A percentile compares a stretch with the other conserved stretches of the same genome.
phyloP scores from a whole-genome alignment of 495 filamentous ascomycete species.

The Cercophora scortea region DNA sequence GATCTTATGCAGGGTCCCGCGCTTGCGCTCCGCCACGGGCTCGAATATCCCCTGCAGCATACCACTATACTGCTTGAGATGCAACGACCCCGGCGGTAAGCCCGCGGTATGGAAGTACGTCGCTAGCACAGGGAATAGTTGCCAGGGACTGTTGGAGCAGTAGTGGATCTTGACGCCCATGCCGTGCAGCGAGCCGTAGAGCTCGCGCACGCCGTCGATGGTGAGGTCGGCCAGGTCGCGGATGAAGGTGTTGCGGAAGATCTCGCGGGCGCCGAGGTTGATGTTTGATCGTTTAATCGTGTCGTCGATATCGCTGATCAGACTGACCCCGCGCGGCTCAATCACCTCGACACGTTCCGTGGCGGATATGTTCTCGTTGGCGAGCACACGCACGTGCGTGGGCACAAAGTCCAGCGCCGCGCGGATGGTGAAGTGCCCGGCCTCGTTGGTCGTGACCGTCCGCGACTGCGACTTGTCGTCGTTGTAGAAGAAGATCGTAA shows the following conservation, averaged over 20 bases:
- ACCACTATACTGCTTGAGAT: constrained; percentile 89
- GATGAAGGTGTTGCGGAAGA: constrained; percentile 91
- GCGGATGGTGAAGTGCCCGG: constrained; percentile 75
- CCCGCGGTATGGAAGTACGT: constrained; percentile 74
- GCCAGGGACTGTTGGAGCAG: constrained; percentile 93
- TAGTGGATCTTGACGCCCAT: constrained; percentile 85
- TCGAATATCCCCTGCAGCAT: constrained; percentile 98
- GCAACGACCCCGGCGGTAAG: constrained; percentile 79
- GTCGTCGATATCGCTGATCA: constrained; percentile 98
- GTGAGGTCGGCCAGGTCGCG: constrained; percentile 74
- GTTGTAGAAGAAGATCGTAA: constrained; percentile 93
- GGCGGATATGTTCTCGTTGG: constrained; percentile 75
- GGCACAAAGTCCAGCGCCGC: constrained; percentile 82
- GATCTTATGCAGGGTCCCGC: constrained; percentile 74
- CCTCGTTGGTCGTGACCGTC: constrained; percentile 71
- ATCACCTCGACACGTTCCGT: constrained; percentile 67
- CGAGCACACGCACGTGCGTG: constrained; percentile 78
- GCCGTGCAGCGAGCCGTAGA: constrained; percentile 70
- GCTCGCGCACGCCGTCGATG: constrained; percentile 78
- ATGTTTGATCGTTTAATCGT: constrained; percentile 97
- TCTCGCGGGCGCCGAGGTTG: constrained; percentile 74
- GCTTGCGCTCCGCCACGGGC: constrained; percentile 91
- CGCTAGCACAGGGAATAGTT: constrained; percentile 81
- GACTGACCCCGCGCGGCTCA: constrained; percentile 72
- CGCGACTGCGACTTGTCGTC: constrained; percentile 66